phyloP scores from a whole-genome alignment of 495 filamentous ascomycete species.

The Chaetomium cochliodes region DNA sequence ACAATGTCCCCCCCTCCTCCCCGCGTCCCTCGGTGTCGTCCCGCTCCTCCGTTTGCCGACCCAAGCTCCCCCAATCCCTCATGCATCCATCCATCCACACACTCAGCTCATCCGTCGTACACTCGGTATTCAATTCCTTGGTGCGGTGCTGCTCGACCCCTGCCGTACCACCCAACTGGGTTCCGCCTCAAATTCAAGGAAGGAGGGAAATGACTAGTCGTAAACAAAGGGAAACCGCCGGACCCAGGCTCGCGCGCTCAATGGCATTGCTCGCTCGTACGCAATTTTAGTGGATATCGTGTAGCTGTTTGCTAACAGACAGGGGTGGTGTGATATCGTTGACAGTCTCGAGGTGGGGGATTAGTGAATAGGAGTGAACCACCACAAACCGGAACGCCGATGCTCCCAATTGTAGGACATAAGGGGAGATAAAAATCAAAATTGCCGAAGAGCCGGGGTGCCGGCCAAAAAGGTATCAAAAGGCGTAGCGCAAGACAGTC shows the following conservation, averaged over 20 bases:
- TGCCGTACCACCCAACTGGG: background rate
- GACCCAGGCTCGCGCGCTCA: background rate
- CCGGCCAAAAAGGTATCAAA: background rate
- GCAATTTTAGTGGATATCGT: constrained; percentile 1
- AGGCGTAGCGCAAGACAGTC: background rate
- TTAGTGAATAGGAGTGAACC: background rate
- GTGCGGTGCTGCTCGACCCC: too few species aligned
- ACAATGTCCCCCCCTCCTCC: constrained; percentile 7
- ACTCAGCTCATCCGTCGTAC: constrained; percentile 8
- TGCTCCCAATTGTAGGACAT: background rate
- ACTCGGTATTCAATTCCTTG: constrained; percentile 16
- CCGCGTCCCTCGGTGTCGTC: background rate
- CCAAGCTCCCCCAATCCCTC: background rate
- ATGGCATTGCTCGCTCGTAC: background rate
- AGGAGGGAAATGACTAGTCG: constrained; percentile 5
- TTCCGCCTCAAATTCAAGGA: background rate
- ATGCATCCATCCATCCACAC: background rate
- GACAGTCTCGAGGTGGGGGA: constrained; percentile 5
- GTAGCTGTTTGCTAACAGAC: background rate
- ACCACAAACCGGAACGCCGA: background rate
- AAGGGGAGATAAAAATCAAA: constrained; percentile 5
- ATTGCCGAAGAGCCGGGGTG: background rate
- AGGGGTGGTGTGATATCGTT: background rate
- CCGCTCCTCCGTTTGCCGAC: background rate
- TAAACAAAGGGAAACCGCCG: constrained; percentile 15